Base-by-base conservation (phyloP, 2,329 filamentous ascomycete species). In the Chaetomium globosum region DNA sequence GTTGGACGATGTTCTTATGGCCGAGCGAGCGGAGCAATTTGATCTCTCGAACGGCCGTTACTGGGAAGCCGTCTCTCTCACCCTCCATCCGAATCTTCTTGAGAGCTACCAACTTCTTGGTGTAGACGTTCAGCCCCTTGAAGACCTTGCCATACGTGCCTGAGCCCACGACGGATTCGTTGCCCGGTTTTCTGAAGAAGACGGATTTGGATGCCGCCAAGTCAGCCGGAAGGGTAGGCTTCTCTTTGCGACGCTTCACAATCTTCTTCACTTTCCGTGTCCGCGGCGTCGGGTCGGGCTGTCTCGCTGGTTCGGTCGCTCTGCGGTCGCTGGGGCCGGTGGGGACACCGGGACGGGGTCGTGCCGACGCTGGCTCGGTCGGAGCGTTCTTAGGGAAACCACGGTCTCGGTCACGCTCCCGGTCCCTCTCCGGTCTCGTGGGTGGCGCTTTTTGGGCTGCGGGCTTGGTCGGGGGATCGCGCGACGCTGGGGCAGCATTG, bases 121-220 rank as follows among this genome's bases (percentile, higher is more conserved):
- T 96, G 75, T 96, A 96, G n/a, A 95, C 91, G 73, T 97, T 92
- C 9, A 93, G 81, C n/a, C 88, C 93, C 76, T 96, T 96, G 82
- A 96, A 97, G 4, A 97, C 93, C 76, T 96, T 96, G 60, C 92
- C 95, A 73, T 97, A 98, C 0, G 94, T 98, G 12, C 94, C 94
- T 52, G 94, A 96, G 19, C 94, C 94, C 23, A 98, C 90, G 0
- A 98, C 94, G 0, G 94, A 98, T 75, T 96, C 94, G 71, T 98
- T 97, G n/a, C 94, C 94, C 1, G 93, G 93, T 75, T 97, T 98
- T 69, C 94, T 85, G 79, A 90, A 97, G 77, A 96, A 98, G 3
- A 98, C 93, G 0, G 93, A 97, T 54, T 94, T 90, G 0, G 93
- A 96, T 6, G 83, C 81, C 12, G 87, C 86, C 71, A 94, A 86